phyloP scores from a whole-genome alignment of 108 stramenopile genomes.

The Nannochloropsis granulata region DNA sequence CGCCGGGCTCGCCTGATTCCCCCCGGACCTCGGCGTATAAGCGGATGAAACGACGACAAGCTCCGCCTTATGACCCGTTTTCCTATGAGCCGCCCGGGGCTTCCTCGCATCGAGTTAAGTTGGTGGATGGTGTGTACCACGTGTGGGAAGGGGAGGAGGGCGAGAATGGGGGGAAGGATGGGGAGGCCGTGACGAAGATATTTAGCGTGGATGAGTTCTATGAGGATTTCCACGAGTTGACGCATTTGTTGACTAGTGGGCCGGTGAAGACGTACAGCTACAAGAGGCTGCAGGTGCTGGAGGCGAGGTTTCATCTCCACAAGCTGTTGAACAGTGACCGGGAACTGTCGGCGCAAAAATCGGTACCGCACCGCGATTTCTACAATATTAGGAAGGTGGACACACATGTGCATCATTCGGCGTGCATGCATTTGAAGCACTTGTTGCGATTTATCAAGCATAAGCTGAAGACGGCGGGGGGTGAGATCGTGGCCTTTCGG shows the following conservation, averaged over 20 bases:
- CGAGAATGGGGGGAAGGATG: neutral
- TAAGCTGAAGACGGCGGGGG: constrained; percentile 56
- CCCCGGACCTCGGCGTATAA: neutral
- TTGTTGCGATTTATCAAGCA: constrained; percentile 91
- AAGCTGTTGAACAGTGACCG: constrained; percentile 33
- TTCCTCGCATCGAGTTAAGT: neutral
- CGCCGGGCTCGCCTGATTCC: neutral
- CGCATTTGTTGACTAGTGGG: neutral
- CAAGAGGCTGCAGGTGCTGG: constrained; percentile 37
- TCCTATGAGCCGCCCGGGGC: neutral
- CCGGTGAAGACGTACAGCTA: constrained; percentile 11
- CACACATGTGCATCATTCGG: constrained; percentile 95
- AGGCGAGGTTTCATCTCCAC: constrained; percentile 44
- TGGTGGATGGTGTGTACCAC: neutral
- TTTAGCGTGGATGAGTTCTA: constrained; percentile 8
- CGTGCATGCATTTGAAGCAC: constrained; percentile 92
- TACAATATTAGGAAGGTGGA: constrained; percentile 96
- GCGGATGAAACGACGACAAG: neutral
- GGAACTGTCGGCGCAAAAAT: constrained; percentile 58
- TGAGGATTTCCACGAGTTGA: neutral
- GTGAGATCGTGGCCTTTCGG: constrained; percentile 45
- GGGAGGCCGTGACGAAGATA: neutral
- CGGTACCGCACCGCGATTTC: constrained; percentile 66
- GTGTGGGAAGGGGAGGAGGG: neutral
- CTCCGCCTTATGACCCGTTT: neutral